Evolutionary conservation across 2,329 filamentous ascomycete genomes (phyloP), one percentile per base, ranked within the genome.

Genomic region (Pseudogymnoascus sp.): DNA sequence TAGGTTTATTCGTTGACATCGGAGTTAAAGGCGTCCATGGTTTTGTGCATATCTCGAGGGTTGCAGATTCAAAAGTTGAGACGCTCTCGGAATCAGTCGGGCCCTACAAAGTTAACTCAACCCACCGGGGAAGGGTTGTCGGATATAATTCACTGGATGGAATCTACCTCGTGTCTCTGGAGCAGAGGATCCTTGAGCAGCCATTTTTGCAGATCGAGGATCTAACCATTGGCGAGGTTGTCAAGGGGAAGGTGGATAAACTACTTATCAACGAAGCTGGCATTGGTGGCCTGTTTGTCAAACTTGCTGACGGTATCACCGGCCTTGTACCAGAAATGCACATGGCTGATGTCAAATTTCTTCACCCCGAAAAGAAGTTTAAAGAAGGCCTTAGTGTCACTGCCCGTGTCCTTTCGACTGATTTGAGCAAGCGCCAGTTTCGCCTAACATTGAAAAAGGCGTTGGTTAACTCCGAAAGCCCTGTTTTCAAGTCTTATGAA

Each of bases 321-420:
- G 94, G 92, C n/a, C 82, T 96, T 63, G 92, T 97, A 2, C 84
- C 92, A 3, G 90, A 93, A 70, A 86, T 88, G 72, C 95, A 99
- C 72, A 80, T 99, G 69, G 88, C 94, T 52, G 95, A 99, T 73
- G 84, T 94, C 12, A 86, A 86, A 64, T 80, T 99, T 23, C 90
- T 94, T 71, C 90, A 97, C 70, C 94, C 94, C 0, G 94, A 99
- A 75, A 95, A 93, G 79, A 97, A 97, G 73, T 99, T 97, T 76
- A 85, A 89, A 64, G 90, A 93, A 73, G 92, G 92, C 1, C 84
- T 90, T 74, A 84, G 88, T 60, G 87, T 99, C 66, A 96, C 90
- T 68, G 89, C 90, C 19, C 84, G 93, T 64, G 90, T 99, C 25
- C 77, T 99, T 28, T 95, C 91, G 0, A 88, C 86, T 14, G 85